Conservation (phyloP, 2,329 filamentous ascomycete genomes). For the Trichothecium roseum region DNA sequence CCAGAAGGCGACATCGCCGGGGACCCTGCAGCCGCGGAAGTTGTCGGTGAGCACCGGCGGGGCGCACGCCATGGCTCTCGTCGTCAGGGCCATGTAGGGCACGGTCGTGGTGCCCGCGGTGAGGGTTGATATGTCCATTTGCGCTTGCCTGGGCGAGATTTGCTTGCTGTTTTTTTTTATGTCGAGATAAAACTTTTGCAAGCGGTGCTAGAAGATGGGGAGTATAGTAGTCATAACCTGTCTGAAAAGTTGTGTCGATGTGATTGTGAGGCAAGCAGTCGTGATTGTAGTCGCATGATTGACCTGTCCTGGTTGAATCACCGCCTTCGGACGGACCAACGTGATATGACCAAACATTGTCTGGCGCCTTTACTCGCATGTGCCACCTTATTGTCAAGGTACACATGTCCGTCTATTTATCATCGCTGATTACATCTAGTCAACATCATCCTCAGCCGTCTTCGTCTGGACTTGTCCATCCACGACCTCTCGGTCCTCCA, state of each 20-base stretch:
- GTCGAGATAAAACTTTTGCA: not conserved
- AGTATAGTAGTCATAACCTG: not conserved
- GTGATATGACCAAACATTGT: too few relatives aligned
- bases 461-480: slow-evolving; percentile 9
- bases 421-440: slow-evolving; percentile 17
- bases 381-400: too few relatives aligned
- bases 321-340: too few relatives aligned
- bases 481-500: slow-evolving; percentile 17
- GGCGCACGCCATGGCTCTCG: slow-evolving; percentile 9
- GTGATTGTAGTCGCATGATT: too few relatives aligned
- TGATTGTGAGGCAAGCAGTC: too few relatives aligned
- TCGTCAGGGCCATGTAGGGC: slow-evolving; percentile 14
- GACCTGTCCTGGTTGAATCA: too few relatives aligned
- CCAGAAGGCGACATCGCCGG: slow-evolving; percentile 14
- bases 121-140: slow-evolving; percentile 3
- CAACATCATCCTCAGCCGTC: slow-evolving; percentile 31
- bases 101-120: slow-evolving; percentile 7
- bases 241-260: not conserved
- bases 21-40: slow-evolving; percentile 11
- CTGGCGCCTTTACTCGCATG: too few relatives aligned
- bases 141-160: not conserved
- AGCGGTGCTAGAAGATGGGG: not conserved
- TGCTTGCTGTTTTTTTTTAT: not conserved
- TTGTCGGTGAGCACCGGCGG: slow-evolving; percentile 11
- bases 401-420: not conserved